These are phyloP conservation scores for Trichoderma sp. DNA, from an alignment of 2,329 filamentous ascomycete species.

Conservation along the genomic window DNA sequence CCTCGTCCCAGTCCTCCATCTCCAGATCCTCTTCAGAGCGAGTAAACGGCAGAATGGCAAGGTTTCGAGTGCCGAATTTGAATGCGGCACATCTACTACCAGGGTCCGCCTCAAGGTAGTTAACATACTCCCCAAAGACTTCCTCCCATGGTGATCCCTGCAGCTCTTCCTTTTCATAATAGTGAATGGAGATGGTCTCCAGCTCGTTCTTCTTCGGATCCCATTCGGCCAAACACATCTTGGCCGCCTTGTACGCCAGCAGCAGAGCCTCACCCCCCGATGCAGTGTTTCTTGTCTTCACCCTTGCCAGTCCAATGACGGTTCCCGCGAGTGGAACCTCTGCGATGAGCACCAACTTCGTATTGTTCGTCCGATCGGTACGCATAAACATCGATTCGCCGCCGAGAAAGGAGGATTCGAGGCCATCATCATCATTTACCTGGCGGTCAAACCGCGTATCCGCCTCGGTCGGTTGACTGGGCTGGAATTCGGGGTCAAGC, in stretches of 20 bases:
- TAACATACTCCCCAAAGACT: constrained; percentile 74
- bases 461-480: constrained; percentile 44
- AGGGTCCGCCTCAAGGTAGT: constrained; percentile 84
- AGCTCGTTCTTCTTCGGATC: constrained; percentile 78
- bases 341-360: constrained; percentile 81
- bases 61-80: constrained; percentile 84
- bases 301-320: constrained; percentile 77
- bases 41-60: constrained; percentile 92
- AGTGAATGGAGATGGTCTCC: constrained; percentile 92
- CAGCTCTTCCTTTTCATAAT: constrained; percentile 93
- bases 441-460: constrained; percentile 56
- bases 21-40: constrained; percentile 85
- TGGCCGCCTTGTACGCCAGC: constrained; percentile 85
- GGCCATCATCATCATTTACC: constrained; percentile 63
- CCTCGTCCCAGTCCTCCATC: constrained; percentile 89
- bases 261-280: constrained; percentile 84
- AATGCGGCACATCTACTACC: constrained; percentile 91
- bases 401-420: constrained; percentile 69
- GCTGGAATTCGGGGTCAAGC: constrained; percentile 52
- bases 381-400: constrained; percentile 64
- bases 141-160: constrained; percentile 81
- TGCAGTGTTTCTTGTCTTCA: constrained; percentile 72
- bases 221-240: constrained; percentile 93
- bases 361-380: constrained; percentile 66
- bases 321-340: constrained; percentile 86